Conservation (phyloP, 2,329 filamentous ascomycete genomes). For the Simplicillium aogashimaense region DNA sequence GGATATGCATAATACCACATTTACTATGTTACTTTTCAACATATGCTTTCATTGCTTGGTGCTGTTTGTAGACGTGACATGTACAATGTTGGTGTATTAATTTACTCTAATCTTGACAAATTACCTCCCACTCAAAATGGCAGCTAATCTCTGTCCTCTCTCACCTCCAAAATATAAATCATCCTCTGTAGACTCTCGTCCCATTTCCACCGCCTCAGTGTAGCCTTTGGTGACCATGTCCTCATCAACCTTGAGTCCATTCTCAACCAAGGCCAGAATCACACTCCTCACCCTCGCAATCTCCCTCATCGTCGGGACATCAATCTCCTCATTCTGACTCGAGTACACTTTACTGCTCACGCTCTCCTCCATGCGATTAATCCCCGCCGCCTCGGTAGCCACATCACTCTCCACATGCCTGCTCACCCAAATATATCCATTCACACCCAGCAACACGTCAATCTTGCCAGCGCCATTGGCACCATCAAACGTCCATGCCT, state of each 20-base stretch:
- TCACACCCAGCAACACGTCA: slow-evolving; percentile 85
- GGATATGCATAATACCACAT: too few species aligned
- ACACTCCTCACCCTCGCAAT: slow-evolving; percentile 77
- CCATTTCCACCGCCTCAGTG: slow-evolving; percentile 68
- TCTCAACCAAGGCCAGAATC: slow-evolving; percentile 72
- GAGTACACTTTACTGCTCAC: slow-evolving; percentile 83
- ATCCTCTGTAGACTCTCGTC: slow-evolving; percentile 48
- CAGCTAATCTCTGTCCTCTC: slow-evolving; percentile 39
- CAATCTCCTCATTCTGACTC: slow-evolving; percentile 85
- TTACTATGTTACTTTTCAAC: too few species aligned
- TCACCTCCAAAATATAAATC: slow-evolving; percentile 52
- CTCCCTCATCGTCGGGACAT: slow-evolving; percentile 68
- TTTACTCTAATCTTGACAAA: not conserved
- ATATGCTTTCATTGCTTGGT: too few species aligned
- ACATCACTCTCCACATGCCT: slow-evolving; percentile 63
- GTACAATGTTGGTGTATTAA: not conserved
- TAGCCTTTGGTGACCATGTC: slow-evolving; percentile 79
- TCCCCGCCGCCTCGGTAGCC: slow-evolving; percentile 37
- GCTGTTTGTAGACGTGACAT: not conserved
- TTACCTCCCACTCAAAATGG: slow-evolving; percentile 18
- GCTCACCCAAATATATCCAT: slow-evolving; percentile 93
- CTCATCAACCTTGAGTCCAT: slow-evolving; percentile 78
- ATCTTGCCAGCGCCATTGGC: slow-evolving; percentile 52
- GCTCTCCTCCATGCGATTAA: slow-evolving; percentile 81
- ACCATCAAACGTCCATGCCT: slow-evolving; percentile 73